phyloP scores from a whole-genome alignment of 257 asterid species.

The Parsonsia alboflavescens region DNA sequence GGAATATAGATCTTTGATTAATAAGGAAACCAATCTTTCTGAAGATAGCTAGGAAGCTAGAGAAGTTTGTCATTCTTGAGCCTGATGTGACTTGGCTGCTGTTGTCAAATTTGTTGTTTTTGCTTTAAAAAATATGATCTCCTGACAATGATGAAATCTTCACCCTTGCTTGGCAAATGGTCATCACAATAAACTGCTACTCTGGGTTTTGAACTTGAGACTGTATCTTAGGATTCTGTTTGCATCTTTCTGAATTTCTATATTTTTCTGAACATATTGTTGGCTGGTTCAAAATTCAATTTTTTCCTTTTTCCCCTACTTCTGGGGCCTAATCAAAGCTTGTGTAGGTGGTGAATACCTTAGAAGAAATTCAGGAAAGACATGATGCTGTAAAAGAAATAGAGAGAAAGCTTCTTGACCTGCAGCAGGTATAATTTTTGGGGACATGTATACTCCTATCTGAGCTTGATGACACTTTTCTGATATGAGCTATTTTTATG shows the following conservation, averaged over 20 bases:
- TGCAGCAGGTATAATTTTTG: slow-evolving; percentile 54
- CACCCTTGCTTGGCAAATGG: neutral
- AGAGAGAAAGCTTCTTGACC: slow-evolving; percentile 77
- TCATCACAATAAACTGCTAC: neutral
- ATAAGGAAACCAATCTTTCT: no score
- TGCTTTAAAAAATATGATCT: neutral
- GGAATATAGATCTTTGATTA: no score
- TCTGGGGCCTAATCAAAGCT: slow-evolving; percentile 7
- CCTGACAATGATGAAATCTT: neutral
- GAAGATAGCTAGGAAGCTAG: neutral
- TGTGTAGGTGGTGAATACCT: slow-evolving; percentile 51
- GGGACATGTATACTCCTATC: neutral
- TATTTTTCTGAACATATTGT: no score
- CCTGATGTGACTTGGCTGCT: neutral
- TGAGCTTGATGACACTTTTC: neutral
- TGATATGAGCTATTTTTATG: slow-evolving; percentile 5
- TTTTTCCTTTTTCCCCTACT: neutral
- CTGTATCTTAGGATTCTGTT: neutral
- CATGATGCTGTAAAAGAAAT: slow-evolving; percentile 82
- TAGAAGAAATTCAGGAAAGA: slow-evolving; percentile 93
- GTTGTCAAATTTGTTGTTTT: neutral
- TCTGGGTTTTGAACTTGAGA: neutral
- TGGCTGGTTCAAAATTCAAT: neutral
- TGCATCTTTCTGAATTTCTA: neutral
- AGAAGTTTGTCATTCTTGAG: neutral